These are phyloP conservation scores for Pseudomonodictys pantanalensis DNA, from an alignment of 495 filamentous ascomycete genomes.

Conservation along the genomic window DNA sequence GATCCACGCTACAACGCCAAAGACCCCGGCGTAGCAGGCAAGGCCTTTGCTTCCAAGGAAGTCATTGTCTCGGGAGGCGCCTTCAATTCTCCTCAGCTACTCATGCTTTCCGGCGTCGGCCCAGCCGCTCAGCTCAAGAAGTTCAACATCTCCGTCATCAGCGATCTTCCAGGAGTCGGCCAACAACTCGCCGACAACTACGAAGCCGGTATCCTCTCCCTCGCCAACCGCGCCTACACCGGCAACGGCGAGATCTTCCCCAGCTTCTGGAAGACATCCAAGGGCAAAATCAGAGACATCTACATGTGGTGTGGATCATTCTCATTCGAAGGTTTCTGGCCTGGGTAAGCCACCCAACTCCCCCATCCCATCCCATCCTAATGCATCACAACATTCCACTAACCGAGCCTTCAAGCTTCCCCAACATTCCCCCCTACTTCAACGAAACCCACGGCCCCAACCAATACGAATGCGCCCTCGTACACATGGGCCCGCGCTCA, in stretches of 20 bases:
- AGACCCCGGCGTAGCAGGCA: slow-evolving; percentile 10
- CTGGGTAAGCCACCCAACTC: slow-evolving; percentile 6
- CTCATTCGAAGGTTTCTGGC: slow-evolving; percentile 31
- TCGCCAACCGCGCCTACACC: slow-evolving; percentile 7
- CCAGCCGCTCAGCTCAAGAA: slow-evolving; percentile 21
- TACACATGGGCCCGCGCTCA: slow-evolving; percentile 29
- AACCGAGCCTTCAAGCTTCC: too few species aligned
- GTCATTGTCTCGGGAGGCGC: slow-evolving; percentile 29
- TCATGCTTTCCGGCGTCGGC: slow-evolving; percentile 33
- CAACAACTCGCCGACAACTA: slow-evolving; percentile 30
- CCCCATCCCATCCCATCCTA: background rate
- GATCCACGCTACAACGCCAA: slow-evolving; percentile 44
- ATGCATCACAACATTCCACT: too few species aligned
- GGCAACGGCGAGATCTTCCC: slow-evolving; percentile 21
- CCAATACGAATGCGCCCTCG: slow-evolving; percentile 29
- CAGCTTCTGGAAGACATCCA: slow-evolving; percentile 25
- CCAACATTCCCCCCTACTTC: slow-evolving; percentile 17
- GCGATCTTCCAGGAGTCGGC: slow-evolving; percentile 29
- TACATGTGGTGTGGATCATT: slow-evolving; percentile 33
- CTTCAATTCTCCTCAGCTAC: slow-evolving; percentile 32
- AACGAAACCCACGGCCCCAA: slow-evolving; percentile 14
- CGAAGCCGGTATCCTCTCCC: slow-evolving; percentile 27
- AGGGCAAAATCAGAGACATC: slow-evolving; percentile 21
- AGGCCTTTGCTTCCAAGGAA: slow-evolving; percentile 23
- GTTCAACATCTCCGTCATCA: slow-evolving; percentile 26